phyloP scores from a whole-genome alignment of 2,329 filamentous ascomycete genomes.

The Arthrobotrys sinensis region DNA sequence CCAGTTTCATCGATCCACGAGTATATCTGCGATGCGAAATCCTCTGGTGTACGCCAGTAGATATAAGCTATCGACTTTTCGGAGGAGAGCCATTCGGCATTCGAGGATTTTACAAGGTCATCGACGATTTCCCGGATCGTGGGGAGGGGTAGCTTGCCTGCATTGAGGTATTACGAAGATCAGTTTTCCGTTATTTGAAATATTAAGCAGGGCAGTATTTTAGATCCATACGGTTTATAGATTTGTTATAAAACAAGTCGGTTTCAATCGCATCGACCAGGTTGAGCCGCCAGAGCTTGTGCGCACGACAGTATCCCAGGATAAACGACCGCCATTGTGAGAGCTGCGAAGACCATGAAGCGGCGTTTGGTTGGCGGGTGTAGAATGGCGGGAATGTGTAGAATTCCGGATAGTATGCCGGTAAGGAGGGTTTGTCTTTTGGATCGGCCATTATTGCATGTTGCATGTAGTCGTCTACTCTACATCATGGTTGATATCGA shows the following conservation, averaged over 20 bases:
- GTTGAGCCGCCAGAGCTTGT: conserved; percentile 82
- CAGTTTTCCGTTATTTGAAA: background rate
- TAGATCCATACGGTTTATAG: conserved; percentile 69
- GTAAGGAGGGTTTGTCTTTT: conserved; percentile 27
- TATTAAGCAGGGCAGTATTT: background rate
- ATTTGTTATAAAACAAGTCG: conserved; percentile 74
- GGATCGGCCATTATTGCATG: conserved; percentile 34
- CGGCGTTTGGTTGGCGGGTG: conserved; percentile 82
- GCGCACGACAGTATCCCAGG: conserved; percentile 84
- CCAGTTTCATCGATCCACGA: conserved; percentile 80
- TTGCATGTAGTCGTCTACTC: background rate
- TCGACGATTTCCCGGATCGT: conserved; percentile 75
- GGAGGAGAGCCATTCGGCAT: conserved; percentile 72
- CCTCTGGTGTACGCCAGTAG: conserved; percentile 88
- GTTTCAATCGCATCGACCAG: conserved; percentile 75
- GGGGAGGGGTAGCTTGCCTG: conserved; percentile 56
- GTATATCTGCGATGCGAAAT: conserved; percentile 87
- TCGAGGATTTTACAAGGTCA: conserved; percentile 70
- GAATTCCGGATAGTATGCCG: conserved; percentile 65
- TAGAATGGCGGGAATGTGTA: conserved; percentile 89
- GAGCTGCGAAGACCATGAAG: conserved; percentile 81
- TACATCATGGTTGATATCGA: conserved; percentile 19
- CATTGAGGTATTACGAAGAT: background rate
- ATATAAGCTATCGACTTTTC: conserved; percentile 72
- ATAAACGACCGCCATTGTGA: conserved; percentile 89